Evolutionary conservation across 129 eudicot genomes (phyloP).

Genomic region (Sambucus nigra): DNA sequence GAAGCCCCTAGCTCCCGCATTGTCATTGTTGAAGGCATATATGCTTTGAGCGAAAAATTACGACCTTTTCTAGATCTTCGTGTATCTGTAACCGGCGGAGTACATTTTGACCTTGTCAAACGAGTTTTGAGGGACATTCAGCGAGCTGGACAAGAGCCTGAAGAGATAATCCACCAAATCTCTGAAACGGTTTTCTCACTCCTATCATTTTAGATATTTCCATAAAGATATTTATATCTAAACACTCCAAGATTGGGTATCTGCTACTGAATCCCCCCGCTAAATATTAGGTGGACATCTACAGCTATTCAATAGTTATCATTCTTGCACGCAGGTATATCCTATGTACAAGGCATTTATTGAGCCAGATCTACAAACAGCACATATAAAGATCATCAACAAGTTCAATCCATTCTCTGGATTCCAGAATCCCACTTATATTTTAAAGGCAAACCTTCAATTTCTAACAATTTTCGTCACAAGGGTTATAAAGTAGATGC

Average conservation of each 20-base stretch:
- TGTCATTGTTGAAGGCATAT: conserved; percentile 86
- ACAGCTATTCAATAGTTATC: neutral
- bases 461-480: neutral
- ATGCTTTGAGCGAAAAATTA: conserved; percentile 88
- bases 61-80: conserved; percentile 88
- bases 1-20: conserved; percentile 87
- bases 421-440: conserved; percentile 91
- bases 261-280: neutral
- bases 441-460: conserved; percentile 52
- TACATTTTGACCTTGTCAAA: conserved; percentile 93
- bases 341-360: conserved; percentile 98
- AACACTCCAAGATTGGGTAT: conserved; percentile 2
- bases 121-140: conserved; percentile 94
- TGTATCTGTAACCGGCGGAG: conserved; percentile 96
- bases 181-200: conserved; percentile 67
- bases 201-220: neutral
- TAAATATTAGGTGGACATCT: neutral
- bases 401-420: conserved; percentile 92
- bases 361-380: conserved; percentile 90
- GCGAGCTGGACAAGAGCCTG: conserved; percentile 98
- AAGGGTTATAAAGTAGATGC: neutral
- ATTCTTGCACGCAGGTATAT: conserved; percentile 57
- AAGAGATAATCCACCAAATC: conserved; percentile 92
- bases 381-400: conserved; percentile 86
- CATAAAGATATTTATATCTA: conserved; percentile 4